Evolutionary conservation across 2,329 filamentous ascomycete genomes (phyloP).

Genomic region (Karstenula rhodostoma): DNA sequence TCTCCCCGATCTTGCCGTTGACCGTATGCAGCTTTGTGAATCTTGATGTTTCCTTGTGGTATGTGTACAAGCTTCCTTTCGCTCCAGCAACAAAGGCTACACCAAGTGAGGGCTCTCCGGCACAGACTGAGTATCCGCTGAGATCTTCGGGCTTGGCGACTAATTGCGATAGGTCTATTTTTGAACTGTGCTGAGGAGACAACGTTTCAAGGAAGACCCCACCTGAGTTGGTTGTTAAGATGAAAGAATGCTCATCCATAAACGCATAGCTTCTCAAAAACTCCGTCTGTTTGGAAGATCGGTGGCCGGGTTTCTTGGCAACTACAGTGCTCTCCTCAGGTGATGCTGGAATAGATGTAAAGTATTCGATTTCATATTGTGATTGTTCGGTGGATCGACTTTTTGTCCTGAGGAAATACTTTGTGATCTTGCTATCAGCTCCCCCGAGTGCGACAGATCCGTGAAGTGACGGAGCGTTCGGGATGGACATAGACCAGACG

Average conservation of each 20-base stretch:
- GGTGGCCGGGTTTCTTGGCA: constrained; percentile 13
- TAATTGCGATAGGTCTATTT: constrained; percentile 33
- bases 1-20: constrained; percentile 51
- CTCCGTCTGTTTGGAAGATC: constrained; percentile 38
- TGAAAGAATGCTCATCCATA: constrained; percentile 59
- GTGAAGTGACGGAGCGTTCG: constrained; percentile 7
- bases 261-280: constrained; percentile 71
- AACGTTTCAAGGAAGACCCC: constrained; percentile 59
- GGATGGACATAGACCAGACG: constrained; percentile 72
- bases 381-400: background rate
- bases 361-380: constrained; percentile 38
- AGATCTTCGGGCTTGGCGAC: constrained; percentile 49
- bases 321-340: background rate
- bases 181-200: background rate
- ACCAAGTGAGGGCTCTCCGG: constrained; percentile 45
- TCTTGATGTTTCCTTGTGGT: constrained; percentile 25
- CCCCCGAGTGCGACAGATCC: constrained; percentile 64
- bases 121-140: constrained; percentile 58
- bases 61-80: constrained; percentile 55
- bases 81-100: constrained; percentile 58
- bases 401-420: constrained; percentile 19
- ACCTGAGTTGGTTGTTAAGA: constrained; percentile 68
- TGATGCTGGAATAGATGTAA: constrained; percentile 26
- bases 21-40: constrained; percentile 38
- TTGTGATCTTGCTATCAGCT: constrained; percentile 74